phyloP scores from a whole-genome alignment of 73 alveolate species.

The Symbiodinium natans region DNA sequence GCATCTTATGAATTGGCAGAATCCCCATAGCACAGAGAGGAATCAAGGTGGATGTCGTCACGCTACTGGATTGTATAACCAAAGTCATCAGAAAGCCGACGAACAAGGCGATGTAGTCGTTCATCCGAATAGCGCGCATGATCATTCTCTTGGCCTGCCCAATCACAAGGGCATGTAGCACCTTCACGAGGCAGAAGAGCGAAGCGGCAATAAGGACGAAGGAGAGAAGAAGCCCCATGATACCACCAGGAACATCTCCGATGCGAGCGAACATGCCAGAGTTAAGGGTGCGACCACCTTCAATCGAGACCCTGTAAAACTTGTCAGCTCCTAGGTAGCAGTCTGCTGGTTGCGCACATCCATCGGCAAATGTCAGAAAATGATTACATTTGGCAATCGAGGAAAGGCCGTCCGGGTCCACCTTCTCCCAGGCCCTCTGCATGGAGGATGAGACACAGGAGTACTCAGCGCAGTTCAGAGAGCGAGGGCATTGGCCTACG shows the following conservation, averaged over 20 bases:
- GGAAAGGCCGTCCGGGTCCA: background rate
- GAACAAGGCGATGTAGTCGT: slow-evolving; percentile 71
- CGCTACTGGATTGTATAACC: slow-evolving; percentile 22
- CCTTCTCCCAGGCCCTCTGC: background rate
- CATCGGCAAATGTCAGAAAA: background rate
- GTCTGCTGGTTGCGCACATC: background rate
- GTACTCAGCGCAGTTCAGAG: background rate
- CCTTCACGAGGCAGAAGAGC: slow-evolving; percentile 25
- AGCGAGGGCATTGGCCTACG: background rate
- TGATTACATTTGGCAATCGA: background rate
- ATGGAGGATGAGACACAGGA: background rate
- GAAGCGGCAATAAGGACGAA: background rate
- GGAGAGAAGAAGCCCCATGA: background rate
- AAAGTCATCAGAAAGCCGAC: slow-evolving; percentile 27
- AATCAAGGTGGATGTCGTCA: slow-evolving; percentile 54
- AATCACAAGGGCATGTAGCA: slow-evolving; percentile 22
- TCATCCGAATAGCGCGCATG: slow-evolving; percentile 30
- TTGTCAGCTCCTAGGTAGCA: background rate
- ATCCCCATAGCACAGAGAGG: slow-evolving; percentile 62
- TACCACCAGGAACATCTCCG: background rate
- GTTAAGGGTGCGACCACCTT: background rate
- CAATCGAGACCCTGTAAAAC: background rate
- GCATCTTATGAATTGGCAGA: slow-evolving; percentile 63
- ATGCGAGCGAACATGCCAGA: background rate
- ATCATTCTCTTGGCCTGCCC: slow-evolving; percentile 47